Conservation (phyloP, 169 alveolate species). For the Plasmodium cynomolgi region DNA sequence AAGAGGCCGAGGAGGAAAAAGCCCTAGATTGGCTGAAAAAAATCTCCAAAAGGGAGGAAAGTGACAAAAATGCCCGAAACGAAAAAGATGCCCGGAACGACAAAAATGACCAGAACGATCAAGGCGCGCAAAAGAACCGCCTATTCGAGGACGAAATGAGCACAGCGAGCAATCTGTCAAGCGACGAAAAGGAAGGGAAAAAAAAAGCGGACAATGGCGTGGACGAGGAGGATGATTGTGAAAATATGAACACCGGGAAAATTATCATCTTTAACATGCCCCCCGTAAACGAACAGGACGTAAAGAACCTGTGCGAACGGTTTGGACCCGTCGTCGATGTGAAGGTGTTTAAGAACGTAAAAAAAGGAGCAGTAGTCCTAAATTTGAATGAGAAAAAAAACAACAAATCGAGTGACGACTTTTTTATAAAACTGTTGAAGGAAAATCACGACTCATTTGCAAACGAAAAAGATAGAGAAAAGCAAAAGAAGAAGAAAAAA, state of each 20-base stretch:
- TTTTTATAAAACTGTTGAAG: conserved; percentile 64
- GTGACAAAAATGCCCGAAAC: neutral
- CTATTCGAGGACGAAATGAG: neutral
- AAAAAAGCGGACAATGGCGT: neutral
- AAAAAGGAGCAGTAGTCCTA: conserved; percentile 38
- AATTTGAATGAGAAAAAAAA: conserved; percentile 22
- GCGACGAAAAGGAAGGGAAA: neutral
- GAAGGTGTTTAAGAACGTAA: conserved; percentile 57
- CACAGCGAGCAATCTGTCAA: neutral
- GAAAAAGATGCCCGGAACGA: neutral
- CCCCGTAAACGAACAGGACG: conserved; percentile 58
- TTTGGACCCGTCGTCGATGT: conserved; percentile 78
- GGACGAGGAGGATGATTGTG: conserved; percentile 15
- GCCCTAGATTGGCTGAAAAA: conserved; percentile 67
- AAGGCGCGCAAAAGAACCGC: neutral
- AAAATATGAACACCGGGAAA: conserved; percentile 74
- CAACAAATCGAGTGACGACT: conserved; percentile 35
- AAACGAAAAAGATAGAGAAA: neutral
- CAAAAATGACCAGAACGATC: neutral
- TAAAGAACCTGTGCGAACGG: conserved; percentile 59
- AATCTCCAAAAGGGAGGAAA: conserved; percentile 36
- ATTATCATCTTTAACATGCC: conserved; percentile 69
- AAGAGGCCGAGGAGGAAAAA: conserved; percentile 49
- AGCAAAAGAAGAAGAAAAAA: conserved; percentile 23
- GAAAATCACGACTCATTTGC: neutral